Percentiles rank a stretch among this genome's conserved stretches.
phyloP scores from a whole-genome alignment of 345 rosid genomes.

The Euphorbia peplus region DNA sequence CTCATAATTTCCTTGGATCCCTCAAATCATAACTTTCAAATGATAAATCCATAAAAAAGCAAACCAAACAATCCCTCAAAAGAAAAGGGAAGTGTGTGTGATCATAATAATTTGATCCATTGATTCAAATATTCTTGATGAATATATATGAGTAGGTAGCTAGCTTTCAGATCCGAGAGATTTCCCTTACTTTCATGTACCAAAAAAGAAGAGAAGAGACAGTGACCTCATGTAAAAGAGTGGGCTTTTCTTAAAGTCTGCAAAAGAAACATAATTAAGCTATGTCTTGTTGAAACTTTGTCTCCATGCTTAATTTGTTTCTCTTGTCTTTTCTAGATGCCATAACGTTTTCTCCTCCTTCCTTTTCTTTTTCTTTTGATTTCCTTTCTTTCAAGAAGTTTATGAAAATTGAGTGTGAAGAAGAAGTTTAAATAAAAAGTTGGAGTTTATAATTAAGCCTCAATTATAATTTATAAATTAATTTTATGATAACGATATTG shows the following conservation, averaged over 20 bases:
- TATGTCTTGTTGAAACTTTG: constrained; percentile 41
- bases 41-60: constrained; percentile 26
- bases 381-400: too few relatives aligned
- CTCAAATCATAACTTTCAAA: constrained; percentile 48
- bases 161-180: constrained; percentile 25
- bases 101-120: constrained; percentile 8
- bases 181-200: constrained; percentile 60
- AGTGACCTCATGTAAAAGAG: constrained; percentile 33
- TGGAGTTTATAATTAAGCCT: too few relatives aligned
- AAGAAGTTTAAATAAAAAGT: too few relatives aligned
- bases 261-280: constrained; percentile 24
- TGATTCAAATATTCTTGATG: neutral
- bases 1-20: constrained; percentile 46
- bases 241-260: constrained; percentile 48
- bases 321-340: constrained; percentile 40
- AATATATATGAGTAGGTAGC: too few relatives aligned
- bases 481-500: too few relatives aligned
- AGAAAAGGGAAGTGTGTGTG: constrained; percentile 2
- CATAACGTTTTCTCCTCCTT: constrained; percentile 5
- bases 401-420: too few relatives aligned
- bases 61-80: constrained; percentile 16
- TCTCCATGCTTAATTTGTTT: constrained; percentile 38
- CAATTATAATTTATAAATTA: too few relatives aligned
- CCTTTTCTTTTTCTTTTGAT: neutral
- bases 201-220: constrained; percentile 13